Percentiles rank a stretch among this genome's conserved stretches.
Evolutionary conservation across 352 stramenopile genomes (phyloP).

Genomic region (Globisporangium rhizosaccharum): DNA sequence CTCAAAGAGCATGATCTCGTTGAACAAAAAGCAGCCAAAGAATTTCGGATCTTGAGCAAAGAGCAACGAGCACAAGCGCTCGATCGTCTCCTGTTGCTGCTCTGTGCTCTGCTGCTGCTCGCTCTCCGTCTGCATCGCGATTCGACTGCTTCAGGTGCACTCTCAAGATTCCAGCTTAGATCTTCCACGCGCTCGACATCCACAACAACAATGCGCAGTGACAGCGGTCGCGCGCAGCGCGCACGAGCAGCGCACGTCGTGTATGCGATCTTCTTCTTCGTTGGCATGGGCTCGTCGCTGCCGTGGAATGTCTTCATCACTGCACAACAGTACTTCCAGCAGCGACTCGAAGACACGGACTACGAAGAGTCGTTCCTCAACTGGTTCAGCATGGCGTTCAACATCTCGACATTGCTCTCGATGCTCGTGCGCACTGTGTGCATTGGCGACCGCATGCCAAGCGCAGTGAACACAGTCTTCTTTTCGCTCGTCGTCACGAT

Average conservation of each 20-base stretch:
- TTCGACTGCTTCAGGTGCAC: no score
- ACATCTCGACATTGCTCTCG: constrained; percentile 68
- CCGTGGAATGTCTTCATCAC: constrained; percentile 88
- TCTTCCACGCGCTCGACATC: neutral
- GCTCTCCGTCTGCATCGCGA: no score
- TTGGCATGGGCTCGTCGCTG: constrained; percentile 68
- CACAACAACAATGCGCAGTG: neutral
- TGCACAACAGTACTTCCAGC: constrained; percentile 71
- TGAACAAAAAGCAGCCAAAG: no score
- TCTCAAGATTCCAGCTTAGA: no score
- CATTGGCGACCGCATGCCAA: constrained; percentile 55
- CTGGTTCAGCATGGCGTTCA: constrained; percentile 84
- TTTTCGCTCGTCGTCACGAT: constrained; percentile 64
- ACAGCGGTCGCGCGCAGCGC: constrained; percentile 4
- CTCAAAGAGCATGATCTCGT: neutral
- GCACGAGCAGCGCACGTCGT: constrained; percentile 32
- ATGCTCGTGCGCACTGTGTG: constrained; percentile 68
- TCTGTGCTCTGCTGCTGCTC: no score
- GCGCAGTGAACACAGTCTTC: constrained; percentile 55
- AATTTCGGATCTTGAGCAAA: neutral
- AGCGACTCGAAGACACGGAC: constrained; percentile 46
- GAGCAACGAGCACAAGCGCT: neutral
- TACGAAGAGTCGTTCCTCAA: constrained; percentile 82
- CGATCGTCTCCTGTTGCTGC: neutral
- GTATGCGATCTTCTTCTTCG: constrained; percentile 74